Base-by-base conservation (phyloP, 2,329 filamentous ascomycete genomes). In the Onygena corvina region DNA sequence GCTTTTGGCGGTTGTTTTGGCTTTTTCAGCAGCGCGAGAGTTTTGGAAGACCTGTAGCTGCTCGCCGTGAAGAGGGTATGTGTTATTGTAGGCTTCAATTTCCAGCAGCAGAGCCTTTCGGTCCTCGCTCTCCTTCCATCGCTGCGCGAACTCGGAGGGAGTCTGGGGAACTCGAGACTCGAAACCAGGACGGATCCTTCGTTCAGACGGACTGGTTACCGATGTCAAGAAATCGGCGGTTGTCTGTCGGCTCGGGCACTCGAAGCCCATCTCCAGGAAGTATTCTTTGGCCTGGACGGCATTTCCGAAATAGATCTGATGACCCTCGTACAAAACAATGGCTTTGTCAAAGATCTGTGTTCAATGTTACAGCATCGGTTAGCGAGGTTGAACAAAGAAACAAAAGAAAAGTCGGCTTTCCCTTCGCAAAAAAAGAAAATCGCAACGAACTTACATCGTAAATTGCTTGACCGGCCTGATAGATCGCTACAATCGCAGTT, bases 391-490 rank as follows among this genome's bases (percentile, higher is more conserved):
- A 11, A 31, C 29, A 31, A 31, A 31, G 8, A 31, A 8, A n/a
- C n/a, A 21, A 48, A 3, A 4, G 14, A 14, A 25, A 18, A 20
- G 12, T 18, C 2, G 12, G 11, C 16, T 23, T 3, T 11, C 11
- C 23, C 30, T 16, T 6, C 18, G 3, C 60, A 57, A 25, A 57
- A 58, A 31, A 59, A 57, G 27, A 31, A 20, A 12, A 25, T 29
- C 29, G 1, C 9, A 31, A 30, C 7, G 21, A 20, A 34, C 51
- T 51, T 21, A 54, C 50, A 47, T 74, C 73, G 67, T 86, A 89
- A 52, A 90, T 86, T 57, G 79, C 87, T 66, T 92, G 84, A 0
- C 83, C 86, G 0, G 85, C 86, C 62, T 93, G 86, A 64, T 93
- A 94, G 0, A 94, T 72, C 0, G 86, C 87, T 2, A 93, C 86